phyloP scores from a whole-genome alignment of 2,329 filamentous ascomycete genomes.

The Hawksworthiomyces lignivorus region DNA sequence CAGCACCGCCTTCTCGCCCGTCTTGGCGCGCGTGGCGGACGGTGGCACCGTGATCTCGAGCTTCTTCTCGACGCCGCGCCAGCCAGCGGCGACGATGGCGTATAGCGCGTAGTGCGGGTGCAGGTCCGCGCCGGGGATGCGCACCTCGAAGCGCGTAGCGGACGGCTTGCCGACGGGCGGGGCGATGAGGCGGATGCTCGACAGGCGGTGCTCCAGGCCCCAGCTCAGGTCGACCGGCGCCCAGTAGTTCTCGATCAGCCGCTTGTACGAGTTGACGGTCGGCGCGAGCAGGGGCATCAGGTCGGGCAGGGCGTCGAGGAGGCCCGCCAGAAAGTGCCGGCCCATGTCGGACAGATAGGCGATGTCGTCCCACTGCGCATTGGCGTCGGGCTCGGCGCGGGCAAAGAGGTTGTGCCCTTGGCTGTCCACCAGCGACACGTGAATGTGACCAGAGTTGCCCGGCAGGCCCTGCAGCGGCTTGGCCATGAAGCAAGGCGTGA shows the following conservation, averaged over 20 bases:
- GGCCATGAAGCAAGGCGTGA: slow-evolving; percentile 97
- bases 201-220: slow-evolving; percentile 90
- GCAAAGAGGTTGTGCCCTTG: slow-evolving; percentile 67
- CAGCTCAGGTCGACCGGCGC: slow-evolving; percentile 93
- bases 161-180: slow-evolving; percentile 80
- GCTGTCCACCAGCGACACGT: slow-evolving; percentile 79
- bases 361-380: slow-evolving; percentile 66
- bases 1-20: slow-evolving; percentile 61
- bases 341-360: slow-evolving; percentile 77
- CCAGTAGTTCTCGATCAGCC: slow-evolving; percentile 42
- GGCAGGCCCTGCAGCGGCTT: slow-evolving; percentile 86
- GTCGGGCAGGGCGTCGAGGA: slow-evolving; percentile 80
- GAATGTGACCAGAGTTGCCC: slow-evolving; percentile 92
- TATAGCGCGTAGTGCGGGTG: slow-evolving; percentile 84
- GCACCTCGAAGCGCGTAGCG: slow-evolving; percentile 69
- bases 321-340: slow-evolving; percentile 82
- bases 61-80: slow-evolving; percentile 87
- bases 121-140: slow-evolving; percentile 83
- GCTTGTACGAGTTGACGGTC: slow-evolving; percentile 95
- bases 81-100: slow-evolving; percentile 77
- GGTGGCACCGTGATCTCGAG: slow-evolving; percentile 74
- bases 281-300: slow-evolving; percentile 93
- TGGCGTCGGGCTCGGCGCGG: slow-evolving; percentile 61
- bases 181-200: slow-evolving; percentile 79
- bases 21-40: slow-evolving; percentile 64